Evolutionary conservation across 2,329 filamentous ascomycete genomes (phyloP).

Genomic region (Colletotrichum chrysophilum): DNA sequence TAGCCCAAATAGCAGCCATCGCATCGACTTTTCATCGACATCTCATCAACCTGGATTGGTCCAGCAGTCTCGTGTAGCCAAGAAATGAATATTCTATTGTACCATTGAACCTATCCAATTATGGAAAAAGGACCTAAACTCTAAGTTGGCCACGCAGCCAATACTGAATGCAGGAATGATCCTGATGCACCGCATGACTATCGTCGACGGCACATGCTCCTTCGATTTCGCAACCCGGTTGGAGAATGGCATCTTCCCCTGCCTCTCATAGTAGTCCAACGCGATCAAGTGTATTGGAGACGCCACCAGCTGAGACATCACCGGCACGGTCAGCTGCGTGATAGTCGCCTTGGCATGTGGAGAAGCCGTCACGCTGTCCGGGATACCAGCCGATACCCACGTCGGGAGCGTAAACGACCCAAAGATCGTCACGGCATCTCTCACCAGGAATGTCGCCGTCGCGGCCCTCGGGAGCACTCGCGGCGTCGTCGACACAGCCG

Average conservation of each 20-base stretch:
- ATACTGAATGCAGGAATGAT: constrained; percentile 37
- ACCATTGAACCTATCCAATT: background rate
- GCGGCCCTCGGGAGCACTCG: constrained; percentile 26
- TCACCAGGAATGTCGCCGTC: constrained; percentile 29
- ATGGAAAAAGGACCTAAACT: background rate
- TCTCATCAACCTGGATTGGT: background rate
- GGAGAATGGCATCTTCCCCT: constrained; percentile 20
- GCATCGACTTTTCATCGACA: background rate
- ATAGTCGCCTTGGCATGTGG: constrained; percentile 30
- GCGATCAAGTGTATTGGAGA: constrained; percentile 35
- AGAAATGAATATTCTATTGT: background rate
- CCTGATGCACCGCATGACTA: constrained; percentile 30
- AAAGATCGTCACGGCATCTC: constrained; percentile 36
- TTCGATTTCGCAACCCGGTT: constrained; percentile 26
- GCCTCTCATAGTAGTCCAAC: constrained; percentile 22
- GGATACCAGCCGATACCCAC: constrained; percentile 28
- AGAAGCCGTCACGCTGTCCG: constrained; percentile 27
- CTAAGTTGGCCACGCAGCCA: constrained; percentile 31
- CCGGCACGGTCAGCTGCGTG: constrained; percentile 32
- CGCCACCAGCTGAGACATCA: constrained; percentile 33
- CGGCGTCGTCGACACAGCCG: constrained; percentile 1
- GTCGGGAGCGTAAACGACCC: constrained; percentile 35
- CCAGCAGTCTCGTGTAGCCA: background rate
- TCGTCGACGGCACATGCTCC: constrained; percentile 29
- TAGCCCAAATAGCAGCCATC: background rate